Base-by-base conservation (phyloP, 2,329 filamentous ascomycete genomes). In the Acephala macrosclerotiorum region DNA sequence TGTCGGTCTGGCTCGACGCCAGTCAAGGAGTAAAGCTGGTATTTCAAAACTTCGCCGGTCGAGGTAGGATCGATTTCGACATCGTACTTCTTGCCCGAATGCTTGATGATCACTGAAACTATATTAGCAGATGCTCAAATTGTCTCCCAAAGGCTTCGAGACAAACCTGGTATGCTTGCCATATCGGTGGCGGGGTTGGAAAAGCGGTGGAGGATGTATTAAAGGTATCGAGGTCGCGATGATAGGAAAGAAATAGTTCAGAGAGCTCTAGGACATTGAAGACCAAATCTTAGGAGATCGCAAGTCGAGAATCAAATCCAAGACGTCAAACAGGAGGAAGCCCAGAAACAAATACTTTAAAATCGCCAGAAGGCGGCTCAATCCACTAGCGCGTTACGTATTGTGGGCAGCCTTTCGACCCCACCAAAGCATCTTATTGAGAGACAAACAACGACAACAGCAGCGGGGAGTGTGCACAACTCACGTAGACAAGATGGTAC, bases 1-100 rank as follows among this genome's bases (percentile, higher is more conserved):
- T 99, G 96, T 68, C 95, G 91, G 69, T 97, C 93, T 70, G 96
- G 96, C 78, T 98, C 96, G 76, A 99, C 96, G 67, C 93, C 94
- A 56, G 96, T 99, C 63, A 99, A 84, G 69, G 94, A 97, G 82
- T 91, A 99, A 65, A 99, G 87, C 79, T 98, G 96, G 76, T 92
- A 93, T 79, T 98, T 99, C 84, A 99, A 93, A 64, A 92, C 92
- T 80, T 97, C 94, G 80, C 96, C 96, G 68, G 89, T 93, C 55
- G 92, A 90, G 29, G 87, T 84, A 51, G 92, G 86, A 77, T 98
- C 95, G 75, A 99, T 88, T 68, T 98, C 95, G 78, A 99, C 87
- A 77, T 98, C 90, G 83, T 98, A 91, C 78, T 94, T 95, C 80
- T 96, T 97, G 82, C 95, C 95, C 77, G 94, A 90, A 79, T 99